phyloP scores from a whole-genome alignment of 2,329 filamentous ascomycete genomes.

The Verticillium klebahnii region DNA sequence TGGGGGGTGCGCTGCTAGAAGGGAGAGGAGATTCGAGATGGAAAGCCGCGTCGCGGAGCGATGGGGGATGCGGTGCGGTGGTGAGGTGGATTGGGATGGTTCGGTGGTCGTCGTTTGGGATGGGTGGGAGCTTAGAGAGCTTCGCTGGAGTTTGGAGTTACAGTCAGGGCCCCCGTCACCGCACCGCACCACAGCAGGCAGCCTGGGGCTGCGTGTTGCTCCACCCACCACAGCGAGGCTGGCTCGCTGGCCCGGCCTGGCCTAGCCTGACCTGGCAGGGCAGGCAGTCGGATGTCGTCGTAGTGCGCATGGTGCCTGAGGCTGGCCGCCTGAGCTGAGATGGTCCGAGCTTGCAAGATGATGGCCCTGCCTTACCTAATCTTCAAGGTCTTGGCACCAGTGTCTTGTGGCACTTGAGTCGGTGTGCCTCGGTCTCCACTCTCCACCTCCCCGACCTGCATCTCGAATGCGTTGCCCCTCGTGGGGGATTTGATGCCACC shows the following conservation, averaged over 20 bases:
- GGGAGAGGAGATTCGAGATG: background rate
- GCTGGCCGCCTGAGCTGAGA: background rate
- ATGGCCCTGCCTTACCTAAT: background rate
- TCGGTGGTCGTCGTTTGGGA: background rate
- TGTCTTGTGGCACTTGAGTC: background rate
- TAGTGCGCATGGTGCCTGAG: background rate
- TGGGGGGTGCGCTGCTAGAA: background rate
- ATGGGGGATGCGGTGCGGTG: background rate
- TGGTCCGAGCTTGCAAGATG: no score
- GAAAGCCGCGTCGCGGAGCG: background rate
- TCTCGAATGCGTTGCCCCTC: background rate
- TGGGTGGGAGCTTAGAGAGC: background rate
- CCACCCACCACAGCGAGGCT: background rate
- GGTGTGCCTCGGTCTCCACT: background rate
- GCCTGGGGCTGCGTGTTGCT: conserved; percentile 36
- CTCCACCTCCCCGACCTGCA: background rate
- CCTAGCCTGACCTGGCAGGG: no score
- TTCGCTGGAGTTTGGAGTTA: background rate
- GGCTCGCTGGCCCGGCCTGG: background rate
- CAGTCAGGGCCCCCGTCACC: background rate
- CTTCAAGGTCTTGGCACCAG: background rate
- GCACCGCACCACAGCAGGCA: conserved; percentile 24
- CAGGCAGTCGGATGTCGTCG: background rate
- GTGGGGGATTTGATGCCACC: background rate
- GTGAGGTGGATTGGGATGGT: background rate